phyloP scores from a whole-genome alignment of 352 stramenopile species.

The Globisporangium orthogonon region DNA sequence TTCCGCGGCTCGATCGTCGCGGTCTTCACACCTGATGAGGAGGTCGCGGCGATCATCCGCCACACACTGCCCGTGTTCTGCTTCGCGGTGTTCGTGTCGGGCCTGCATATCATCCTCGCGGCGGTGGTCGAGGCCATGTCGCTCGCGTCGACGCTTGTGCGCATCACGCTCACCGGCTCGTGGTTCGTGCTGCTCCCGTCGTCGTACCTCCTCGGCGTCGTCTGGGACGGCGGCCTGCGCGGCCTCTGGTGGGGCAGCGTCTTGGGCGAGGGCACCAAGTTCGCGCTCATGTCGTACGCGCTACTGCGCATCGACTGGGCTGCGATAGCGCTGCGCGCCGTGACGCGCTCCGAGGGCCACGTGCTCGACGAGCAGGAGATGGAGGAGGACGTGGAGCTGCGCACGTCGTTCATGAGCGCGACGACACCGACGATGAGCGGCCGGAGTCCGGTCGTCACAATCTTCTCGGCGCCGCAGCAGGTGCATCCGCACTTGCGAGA shows the following conservation, averaged over 20 bases:
- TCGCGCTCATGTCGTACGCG: constrained; percentile 48
- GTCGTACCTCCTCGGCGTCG: constrained; percentile 55
- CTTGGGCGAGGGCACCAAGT: constrained; percentile 65
- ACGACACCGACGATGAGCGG: constrained; percentile 59
- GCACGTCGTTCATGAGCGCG: constrained; percentile 46
- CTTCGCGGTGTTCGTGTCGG: constrained; percentile 63
- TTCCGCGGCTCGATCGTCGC: constrained; percentile 41
- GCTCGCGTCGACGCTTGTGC: constrained; percentile 59
- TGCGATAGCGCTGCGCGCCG: constrained; percentile 54
- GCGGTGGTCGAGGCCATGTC: constrained; percentile 79
- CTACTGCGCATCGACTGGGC: constrained; percentile 63
- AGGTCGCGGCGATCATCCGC: constrained; percentile 42
- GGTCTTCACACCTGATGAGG: constrained; percentile 63
- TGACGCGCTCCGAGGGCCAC: constrained; percentile 57
- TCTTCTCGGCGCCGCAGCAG: constrained; percentile 47
- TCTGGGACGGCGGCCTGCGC: constrained; percentile 36
- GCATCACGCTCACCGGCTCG: constrained; percentile 58
- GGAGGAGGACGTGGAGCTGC: constrained; percentile 53
- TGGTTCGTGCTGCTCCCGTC: constrained; percentile 66
- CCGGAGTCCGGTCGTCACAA: constrained; percentile 46
- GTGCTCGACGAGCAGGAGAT: constrained; percentile 46
- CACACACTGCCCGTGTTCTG: constrained; percentile 64
- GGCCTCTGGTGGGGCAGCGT: constrained; percentile 77
- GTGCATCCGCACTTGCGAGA: constrained; percentile 30
- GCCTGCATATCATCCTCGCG: constrained; percentile 69